Percentiles rank a stretch among this genome's conserved stretches.
These are phyloP conservation scores for Colletotrichum sp. DNA, from an alignment of 2,329 filamentous ascomycete species.

Conservation along the genomic window DNA sequence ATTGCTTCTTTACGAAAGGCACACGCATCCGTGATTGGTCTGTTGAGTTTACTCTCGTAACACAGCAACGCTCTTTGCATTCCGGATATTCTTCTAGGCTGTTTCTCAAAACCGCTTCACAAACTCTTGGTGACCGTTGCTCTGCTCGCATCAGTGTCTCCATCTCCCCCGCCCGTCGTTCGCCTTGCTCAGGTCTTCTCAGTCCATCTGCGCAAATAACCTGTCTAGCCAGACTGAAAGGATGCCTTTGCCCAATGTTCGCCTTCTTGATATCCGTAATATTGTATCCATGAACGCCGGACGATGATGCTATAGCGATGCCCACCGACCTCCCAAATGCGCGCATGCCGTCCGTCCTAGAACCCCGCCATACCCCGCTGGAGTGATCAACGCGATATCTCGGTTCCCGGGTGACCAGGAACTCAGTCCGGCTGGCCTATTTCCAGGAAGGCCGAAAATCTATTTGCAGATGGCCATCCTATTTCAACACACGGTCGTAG, in stretches of 20 bases:
- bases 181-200: not conserved
- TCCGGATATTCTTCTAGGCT: not conserved
- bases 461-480: slow-evolving; percentile 20
- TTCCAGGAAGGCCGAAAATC: not conserved
- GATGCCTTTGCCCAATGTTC: not conserved
- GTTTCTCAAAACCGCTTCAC: not conserved
- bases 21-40: not conserved
- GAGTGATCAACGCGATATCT: not conserved
- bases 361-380: not conserved
- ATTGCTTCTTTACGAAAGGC: not conserved
- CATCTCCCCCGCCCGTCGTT: not conserved
- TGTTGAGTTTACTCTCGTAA: not conserved
- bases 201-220: not conserved
- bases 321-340: slow-evolving; percentile 5
- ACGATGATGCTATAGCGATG: slow-evolving; percentile 18
- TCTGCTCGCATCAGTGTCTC: not conserved
- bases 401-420: not conserved
- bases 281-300: slow-evolving; percentile 15
- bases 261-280: slow-evolving; percentile 6
- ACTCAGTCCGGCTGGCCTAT: not conserved
- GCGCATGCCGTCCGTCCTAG: not conserved
- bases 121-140: not conserved
- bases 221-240: not conserved
- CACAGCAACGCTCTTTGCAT: slow-evolving; percentile 8
- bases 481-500: slow-evolving; percentile 83